Base-by-base conservation (phyloP, 2,329 filamentous ascomycete genomes). In the Lecanicillium sp. region DNA sequence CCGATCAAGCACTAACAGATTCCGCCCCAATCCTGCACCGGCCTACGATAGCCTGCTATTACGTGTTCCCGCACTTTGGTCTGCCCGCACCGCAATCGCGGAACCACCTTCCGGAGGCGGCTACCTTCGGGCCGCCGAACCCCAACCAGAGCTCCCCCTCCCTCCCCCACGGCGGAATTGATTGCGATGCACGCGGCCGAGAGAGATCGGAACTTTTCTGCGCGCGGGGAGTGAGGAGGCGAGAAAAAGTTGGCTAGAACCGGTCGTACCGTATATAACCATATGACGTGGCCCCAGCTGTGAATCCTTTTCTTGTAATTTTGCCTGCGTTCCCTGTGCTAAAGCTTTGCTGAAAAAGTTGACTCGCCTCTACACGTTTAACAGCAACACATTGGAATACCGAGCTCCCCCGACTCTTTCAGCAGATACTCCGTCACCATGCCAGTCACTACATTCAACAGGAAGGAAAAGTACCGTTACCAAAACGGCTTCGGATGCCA, bases 401-500 rank as follows among this genome's bases (percentile, higher is more conserved):
- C n/a, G n/a, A n/a, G n/a, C n/a, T n/a, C n/a, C n/a, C n/a, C n/a
- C n/a, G n/a, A n/a, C n/a, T n/a, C n/a, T 18, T 17, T 20, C 10
- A 10, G 7, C 17, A 20, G 10, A 35, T 13, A 5, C 12, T 33
- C 29, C 6, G 40, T 34, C 46, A 62, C 40, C 36, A 76, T 76
- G 72, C 69, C 70, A 8, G 60, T 68, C 42, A 74, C 71, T 4
- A 49, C 59, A 0, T 76, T 76, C 42, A 56, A 59, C 25, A 55
- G 66, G 17, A 54, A 61, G 44, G 72, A 76, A 49, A 73, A 70
- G 51, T 92, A 92, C 67, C 69, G 67, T 42, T 92, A 92, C 61
- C 81, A 80, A 54, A 84, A 79, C 66, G 86, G 86, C 58, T 89
- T 92, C 66, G 74, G 75, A 59, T 78, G 72, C 34, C 81, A 89